Percentiles rank a stretch among this genome's conserved stretches.
phyloP scores from a whole-genome alignment of 148 eudicot genomes.

The Spergularia marina region DNA sequence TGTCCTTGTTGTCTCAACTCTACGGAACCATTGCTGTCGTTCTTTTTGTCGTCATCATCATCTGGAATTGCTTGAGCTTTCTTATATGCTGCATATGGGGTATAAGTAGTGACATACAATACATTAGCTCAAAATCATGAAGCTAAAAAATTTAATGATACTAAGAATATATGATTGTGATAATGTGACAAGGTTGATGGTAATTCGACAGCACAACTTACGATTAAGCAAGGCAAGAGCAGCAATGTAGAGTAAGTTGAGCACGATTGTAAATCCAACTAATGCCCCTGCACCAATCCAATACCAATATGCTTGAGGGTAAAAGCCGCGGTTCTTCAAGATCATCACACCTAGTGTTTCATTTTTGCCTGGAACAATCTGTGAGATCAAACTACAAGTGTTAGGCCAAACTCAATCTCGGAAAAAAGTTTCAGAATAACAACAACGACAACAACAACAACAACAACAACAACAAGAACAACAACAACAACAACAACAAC shows the following conservation, averaged over 20 bases:
- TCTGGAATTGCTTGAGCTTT: conserved; percentile 47
- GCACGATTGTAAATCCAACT: conserved; percentile 39
- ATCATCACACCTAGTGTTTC: conserved; percentile 38
- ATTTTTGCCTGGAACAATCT: conserved; percentile 28
- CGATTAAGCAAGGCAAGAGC: conserved; percentile 52
- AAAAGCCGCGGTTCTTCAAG: conserved; percentile 35
- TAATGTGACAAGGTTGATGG: not conserved
- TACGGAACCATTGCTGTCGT: conserved; percentile 5
- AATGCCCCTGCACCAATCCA: conserved; percentile 67
- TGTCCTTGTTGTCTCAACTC: conserved; percentile 31
- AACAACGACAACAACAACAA: not conserved
- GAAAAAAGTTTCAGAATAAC: not conserved
- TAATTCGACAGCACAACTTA: conserved; percentile 23
- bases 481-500: not conserved
- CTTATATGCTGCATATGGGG: conserved; percentile 42
- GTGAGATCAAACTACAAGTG: conserved; percentile 6
- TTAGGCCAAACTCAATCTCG: not conserved
- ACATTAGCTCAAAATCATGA: no score
- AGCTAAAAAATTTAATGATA: no score
- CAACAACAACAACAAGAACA: not conserved
- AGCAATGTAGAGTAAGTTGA: conserved; percentile 41
- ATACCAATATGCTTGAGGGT: conserved; percentile 49
- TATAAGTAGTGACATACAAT: no score
- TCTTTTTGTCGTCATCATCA: conserved; percentile 31
- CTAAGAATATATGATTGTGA: not conserved